Evolutionary conservation across 768 basidiomycete genomes (phyloP), one percentile per base, ranked within the genome.

Genomic region (Macrolepiota dolichaula): DNA sequence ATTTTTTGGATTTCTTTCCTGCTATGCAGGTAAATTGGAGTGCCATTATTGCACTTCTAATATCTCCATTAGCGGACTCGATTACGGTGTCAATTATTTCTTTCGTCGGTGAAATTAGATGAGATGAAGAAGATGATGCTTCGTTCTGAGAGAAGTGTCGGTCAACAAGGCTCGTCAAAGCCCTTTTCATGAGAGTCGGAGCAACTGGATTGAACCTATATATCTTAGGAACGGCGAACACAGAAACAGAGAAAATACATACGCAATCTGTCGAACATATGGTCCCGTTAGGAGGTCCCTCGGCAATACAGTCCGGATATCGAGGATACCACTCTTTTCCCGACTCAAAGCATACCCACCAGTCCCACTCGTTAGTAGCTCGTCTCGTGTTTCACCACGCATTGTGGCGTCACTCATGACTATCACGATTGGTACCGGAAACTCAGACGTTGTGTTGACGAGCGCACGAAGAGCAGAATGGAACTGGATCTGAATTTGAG

Each of bases 151-250:
- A 65, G 65, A 83, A 83, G 71, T 89, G 81, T 27, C 65, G 69
- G 32, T 76, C 67, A 37, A 88, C 68, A 63, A 94, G 70, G 15
- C 77, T 67, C 66, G 88, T 85, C 0, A 99, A 78, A 0, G 93
- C 94, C 67, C 87, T 90, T 44, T 80, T 83, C 74, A 97, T 81
- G 49, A 95, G 80, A 0, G 96, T 98, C 0, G 86, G 81, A 0
- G 97, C 94, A 51, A 99, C 88, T 0, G 96, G 89, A 64, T 97
- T 94, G 75, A 98, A 98, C 47, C 95, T 96, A 62, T 7, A 36
- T 57, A 27, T 55, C 46, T 32, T 7, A 32, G 29, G 3, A 32
- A 32, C 29, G 13, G 32, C 49, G 15, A 50, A 44, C 27, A 64
- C 46, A 36, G 24, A 44, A 32, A 40, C n/a, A 51, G 19, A 54